These are phyloP conservation scores for Dendrobium catenatum DNA, from an alignment of 106 monocot species.

Conservation along the genomic window DNA sequence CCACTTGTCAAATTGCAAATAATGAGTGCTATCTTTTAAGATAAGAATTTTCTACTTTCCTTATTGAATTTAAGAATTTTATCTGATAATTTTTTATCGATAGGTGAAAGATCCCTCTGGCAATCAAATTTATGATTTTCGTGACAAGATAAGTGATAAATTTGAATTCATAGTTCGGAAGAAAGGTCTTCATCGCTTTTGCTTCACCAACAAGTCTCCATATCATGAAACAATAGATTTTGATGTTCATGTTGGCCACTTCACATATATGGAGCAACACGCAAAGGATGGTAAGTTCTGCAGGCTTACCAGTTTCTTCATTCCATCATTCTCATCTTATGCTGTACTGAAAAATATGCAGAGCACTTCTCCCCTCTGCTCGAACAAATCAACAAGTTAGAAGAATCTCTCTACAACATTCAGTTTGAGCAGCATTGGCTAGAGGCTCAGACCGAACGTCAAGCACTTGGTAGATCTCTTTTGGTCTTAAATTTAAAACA, in stretches of 20 bases:
- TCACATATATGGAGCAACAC: conserved; percentile 64
- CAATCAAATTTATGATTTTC: conserved; percentile 69
- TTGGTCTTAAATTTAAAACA: no score
- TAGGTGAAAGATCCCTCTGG: conserved; percentile 78
- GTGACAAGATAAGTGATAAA: conserved; percentile 74
- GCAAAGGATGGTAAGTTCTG: conserved; percentile 79
- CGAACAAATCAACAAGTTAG: conserved; percentile 79
- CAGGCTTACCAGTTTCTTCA: not conserved
- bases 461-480: conserved; percentile 56
- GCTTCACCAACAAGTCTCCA: conserved; percentile 94
- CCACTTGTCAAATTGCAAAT: no score
- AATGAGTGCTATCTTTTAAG: no score
- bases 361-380: conserved; percentile 75
- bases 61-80: not conserved
- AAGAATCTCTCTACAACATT: conserved; percentile 81
- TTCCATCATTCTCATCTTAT: not conserved
- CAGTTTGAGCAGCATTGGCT: conserved; percentile 99
- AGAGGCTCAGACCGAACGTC: conserved; percentile 91
- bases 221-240: conserved; percentile 97
- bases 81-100: not conserved
- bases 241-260: conserved; percentile 76
- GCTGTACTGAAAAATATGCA: conserved; percentile 16
- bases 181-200: conserved; percentile 84
- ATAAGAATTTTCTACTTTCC: not conserved
- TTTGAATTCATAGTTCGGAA: conserved; percentile 77